Base-by-base conservation (phyloP, 2,329 filamentous ascomycete genomes). In the Immersiporthe knoxdaviesiana region DNA sequence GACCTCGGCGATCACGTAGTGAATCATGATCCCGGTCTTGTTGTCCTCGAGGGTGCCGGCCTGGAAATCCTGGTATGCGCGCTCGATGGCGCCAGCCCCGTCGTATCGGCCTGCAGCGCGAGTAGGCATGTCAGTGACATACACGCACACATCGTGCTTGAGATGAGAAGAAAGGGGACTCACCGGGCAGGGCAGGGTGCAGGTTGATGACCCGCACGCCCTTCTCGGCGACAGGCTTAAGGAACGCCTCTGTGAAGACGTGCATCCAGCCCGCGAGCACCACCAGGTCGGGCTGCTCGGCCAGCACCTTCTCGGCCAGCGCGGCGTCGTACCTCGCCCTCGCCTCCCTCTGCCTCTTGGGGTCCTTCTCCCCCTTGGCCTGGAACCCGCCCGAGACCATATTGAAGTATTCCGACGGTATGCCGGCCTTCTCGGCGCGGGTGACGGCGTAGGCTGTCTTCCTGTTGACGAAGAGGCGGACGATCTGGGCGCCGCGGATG, bases 181-280 rank as follows among this genome's bases (percentile, higher is more conserved):
- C 84, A 73, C 88, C 88, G 14, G 90, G 91, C 54, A 92, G 79
- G 3, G 91, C 89, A 14, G 93, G 93, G 76, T 97, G 93, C 54
- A 97, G 80, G 77, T 97, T 97, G 75, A 97, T 94, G 59, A 95
- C 89, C 32, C 84, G 86, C 47, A 95, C 83, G 0, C 85, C 85
- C 0, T 84, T 87, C 16, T 78, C 81, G 44, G 87, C 84, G 10
- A 97, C 77, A 1, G 92, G 92, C 11, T 86, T 84, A 62, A 97
- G 82, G 77, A 97, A 96, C 1, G 84, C 81, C 2, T 84, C 82
- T 0, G 89, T 90, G 63, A 97, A 86, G 68, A 97, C 90, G 78
- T 96, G 90, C 93, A 97, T 97, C 86, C 92, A 97, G 2, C 94
- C 93, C 3, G 92, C 90, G 73, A 94, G 91, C 11, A 96, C 90